Conservation (phyloP, 495 filamentous ascomycete genomes). For the Letharia columbiana region DNA sequence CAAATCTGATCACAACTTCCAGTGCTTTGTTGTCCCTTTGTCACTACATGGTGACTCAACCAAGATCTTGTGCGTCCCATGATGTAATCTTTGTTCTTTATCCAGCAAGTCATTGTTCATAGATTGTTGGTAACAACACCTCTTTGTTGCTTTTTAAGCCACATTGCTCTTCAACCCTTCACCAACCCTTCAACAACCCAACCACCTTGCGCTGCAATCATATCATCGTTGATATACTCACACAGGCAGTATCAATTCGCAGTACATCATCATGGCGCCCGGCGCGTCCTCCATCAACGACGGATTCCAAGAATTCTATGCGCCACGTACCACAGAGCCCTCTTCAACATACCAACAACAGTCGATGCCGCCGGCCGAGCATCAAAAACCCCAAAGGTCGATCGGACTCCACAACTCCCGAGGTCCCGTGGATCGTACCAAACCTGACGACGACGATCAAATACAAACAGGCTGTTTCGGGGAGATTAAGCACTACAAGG, state of each 20-base stretch:
- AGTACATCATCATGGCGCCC: constrained; percentile 7
- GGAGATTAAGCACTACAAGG: background rate
- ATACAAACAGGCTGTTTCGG: background rate
- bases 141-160: background rate
- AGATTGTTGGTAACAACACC: constrained; percentile 7
- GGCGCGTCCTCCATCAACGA: constrained; percentile 1
- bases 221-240: background rate
- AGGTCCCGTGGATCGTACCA: background rate
- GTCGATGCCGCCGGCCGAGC: constrained; percentile 1
- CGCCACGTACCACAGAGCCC: background rate
- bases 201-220: background rate
- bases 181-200: background rate
- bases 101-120: constrained; percentile 10
- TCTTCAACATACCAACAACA: background rate
- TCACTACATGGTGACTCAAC: constrained; percentile 3
- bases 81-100: background rate
- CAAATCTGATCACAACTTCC: background rate
- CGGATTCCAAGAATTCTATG: constrained; percentile 3
- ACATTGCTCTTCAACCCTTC: background rate
- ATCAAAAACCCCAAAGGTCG: background rate
- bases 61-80: background rate
- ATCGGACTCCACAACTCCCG: background rate
- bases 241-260: background rate
- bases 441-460: background rate
- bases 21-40: constrained; percentile 1